These are phyloP conservation scores for Atalantia buxifolia DNA, from an alignment of 345 rosid species.

Conservation along the genomic window DNA sequence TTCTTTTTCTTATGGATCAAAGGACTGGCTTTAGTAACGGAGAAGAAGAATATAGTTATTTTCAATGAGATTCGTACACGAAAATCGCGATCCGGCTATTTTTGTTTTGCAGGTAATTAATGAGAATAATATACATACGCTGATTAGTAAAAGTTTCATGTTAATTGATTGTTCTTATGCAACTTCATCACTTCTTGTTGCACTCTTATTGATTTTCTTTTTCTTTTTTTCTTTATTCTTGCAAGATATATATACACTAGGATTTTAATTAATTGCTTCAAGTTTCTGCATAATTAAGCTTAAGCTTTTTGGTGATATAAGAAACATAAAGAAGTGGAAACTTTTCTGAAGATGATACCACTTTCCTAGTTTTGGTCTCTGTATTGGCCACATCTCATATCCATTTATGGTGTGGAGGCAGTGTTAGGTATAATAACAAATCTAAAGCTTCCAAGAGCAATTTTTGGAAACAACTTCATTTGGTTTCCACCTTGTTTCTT, in stretches of 20 bases:
- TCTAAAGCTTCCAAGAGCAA: constrained; percentile 26
- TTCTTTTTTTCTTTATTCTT: too few relatives aligned
- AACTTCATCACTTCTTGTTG: too few relatives aligned
- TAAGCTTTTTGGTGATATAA: constrained; percentile 8
- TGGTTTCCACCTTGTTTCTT: neutral
- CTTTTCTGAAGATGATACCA: constrained; percentile 28
- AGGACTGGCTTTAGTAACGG: constrained; percentile 34
- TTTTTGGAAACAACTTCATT: constrained; percentile 6
- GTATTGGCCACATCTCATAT: constrained; percentile 20
- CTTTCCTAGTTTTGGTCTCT: constrained; percentile 23
- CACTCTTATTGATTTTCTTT: too few relatives aligned
- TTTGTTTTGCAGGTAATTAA: constrained; percentile 46
- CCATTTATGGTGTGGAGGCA: constrained; percentile 21
- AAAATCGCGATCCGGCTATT: constrained; percentile 30
- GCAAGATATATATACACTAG: too few relatives aligned
- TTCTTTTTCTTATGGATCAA: constrained; percentile 31
- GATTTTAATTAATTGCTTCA: constrained; percentile 8
- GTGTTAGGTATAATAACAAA: constrained; percentile 6
- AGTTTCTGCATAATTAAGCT: neutral
- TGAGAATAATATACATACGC: neutral
- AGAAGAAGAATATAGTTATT: constrained; percentile 21
- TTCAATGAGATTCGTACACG: constrained; percentile 49
- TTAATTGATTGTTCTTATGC: neutral
- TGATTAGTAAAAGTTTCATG: neutral
- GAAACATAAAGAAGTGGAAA: constrained; percentile 34